Percentiles rank a stretch among this genome's conserved stretches.
Conservation (phyloP, 1,284 basidiomycete genomes). For the Ustilago bromivora region DNA sequence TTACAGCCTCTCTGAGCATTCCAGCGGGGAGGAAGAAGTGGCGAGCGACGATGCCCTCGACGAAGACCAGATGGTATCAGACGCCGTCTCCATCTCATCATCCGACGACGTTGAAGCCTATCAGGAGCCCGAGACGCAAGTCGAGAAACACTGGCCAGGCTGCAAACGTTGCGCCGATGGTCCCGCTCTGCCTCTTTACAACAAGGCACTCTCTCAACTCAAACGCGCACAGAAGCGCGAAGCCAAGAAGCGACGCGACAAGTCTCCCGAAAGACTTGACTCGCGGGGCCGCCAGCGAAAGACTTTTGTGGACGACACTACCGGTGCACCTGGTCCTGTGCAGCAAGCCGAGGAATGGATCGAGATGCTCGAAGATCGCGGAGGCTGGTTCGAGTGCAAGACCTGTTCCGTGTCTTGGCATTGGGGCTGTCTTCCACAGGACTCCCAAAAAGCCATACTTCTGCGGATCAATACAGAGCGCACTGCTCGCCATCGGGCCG, state of each 20-base stretch:
- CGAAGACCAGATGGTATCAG: constrained; percentile 11
- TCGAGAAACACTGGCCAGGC: constrained; percentile 37
- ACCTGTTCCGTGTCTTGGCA: constrained; percentile 52
- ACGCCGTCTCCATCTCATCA: constrained; percentile 15
- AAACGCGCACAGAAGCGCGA: constrained; percentile 30
- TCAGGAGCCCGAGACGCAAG: constrained; percentile 18
- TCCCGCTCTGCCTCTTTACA: constrained; percentile 34
- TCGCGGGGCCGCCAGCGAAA: constrained; percentile 31
- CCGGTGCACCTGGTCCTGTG: constrained; percentile 25
- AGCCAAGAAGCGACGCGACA: constrained; percentile 29
- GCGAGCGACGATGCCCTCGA: background rate
- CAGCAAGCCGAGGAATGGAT: constrained; percentile 42
- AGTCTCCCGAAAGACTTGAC: constrained; percentile 28
- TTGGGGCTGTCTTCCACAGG: constrained; percentile 49
- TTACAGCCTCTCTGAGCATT: constrained; percentile 15
- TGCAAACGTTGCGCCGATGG: constrained; percentile 44
- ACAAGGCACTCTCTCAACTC: constrained; percentile 26
- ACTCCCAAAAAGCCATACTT: constrained; percentile 36
- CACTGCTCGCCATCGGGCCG: constrained; percentile 18
- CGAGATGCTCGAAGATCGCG: constrained; percentile 44
- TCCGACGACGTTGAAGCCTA: constrained; percentile 21
- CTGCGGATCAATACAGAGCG: constrained; percentile 34
- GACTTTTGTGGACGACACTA: constrained; percentile 30
- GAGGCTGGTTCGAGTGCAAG: constrained; percentile 55
- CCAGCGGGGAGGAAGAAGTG: constrained; percentile 14